These are phyloP conservation scores for Dictyostelium brefeldianum DNA, from an alignment of 78 protist species.

Conservation along the genomic window DNA sequence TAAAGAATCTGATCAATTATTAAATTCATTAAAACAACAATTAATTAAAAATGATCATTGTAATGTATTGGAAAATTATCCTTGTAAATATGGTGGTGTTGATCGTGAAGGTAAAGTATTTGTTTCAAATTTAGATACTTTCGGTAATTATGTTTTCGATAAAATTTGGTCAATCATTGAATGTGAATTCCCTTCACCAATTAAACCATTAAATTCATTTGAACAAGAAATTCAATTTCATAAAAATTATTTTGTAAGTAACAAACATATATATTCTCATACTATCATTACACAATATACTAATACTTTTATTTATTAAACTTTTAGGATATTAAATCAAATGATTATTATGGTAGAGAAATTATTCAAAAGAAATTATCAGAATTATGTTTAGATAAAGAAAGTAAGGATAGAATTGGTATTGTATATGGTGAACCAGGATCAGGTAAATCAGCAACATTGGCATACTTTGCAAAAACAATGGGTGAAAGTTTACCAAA, in stretches of 20 bases:
- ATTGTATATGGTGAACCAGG: conserved; percentile 74
- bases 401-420: conserved; percentile 5
- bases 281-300: no score
- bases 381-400: neutral
- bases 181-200: conserved; percentile 54
- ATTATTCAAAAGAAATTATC: conserved; percentile 42
- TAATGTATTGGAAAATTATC: conserved; percentile 17
- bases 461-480: conserved; percentile 16
- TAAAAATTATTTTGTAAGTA: neutral
- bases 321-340: conserved; percentile 6
- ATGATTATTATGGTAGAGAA: conserved; percentile 51
- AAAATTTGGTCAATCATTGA: conserved; percentile 51
- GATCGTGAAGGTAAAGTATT: neutral
- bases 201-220: neutral
- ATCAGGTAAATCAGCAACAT: conserved; percentile 46
- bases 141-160: conserved; percentile 40
- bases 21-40: neutral
- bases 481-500: neutral
- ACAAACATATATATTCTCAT: no score
- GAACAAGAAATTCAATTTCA: conserved; percentile 23
- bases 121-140: neutral
- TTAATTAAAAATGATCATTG: conserved; percentile 6
- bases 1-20: neutral
- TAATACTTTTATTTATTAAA: no score
- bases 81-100: conserved; percentile 38